Evolutionary conservation across 768 basidiomycete species (phyloP), one percentile per base, ranked within the genome.

Genomic region (Phlebiopsis flavidoalba): DNA sequence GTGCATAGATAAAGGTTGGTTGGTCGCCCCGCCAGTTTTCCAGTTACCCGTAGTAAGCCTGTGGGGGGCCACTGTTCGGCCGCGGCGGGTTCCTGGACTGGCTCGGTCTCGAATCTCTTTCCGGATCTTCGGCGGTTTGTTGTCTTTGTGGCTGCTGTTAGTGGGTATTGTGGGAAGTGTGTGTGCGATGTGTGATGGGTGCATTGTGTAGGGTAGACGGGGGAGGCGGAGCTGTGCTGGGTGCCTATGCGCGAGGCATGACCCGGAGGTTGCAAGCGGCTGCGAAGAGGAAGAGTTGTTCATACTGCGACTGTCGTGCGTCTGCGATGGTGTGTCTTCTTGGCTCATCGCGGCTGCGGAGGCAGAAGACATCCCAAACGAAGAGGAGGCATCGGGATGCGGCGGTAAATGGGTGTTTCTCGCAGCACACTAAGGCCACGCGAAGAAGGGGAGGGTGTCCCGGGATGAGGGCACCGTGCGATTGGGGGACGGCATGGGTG

Each of bases 11-110:
- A n/a, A n/a, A n/a, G 24, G 63, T 24, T 53, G 88, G 77, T 64
- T 89, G 83, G 68, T 91, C 89, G 0, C 89, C 89, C 1, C 88
- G 83, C n/a, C 79, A 68, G 64, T 91, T n/a, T n/a, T 91, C 89
- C 89, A 91, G 64, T n/a, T 75, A 83, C 1, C 89, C 89, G 36
- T 72, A 72, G n/a, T n/a, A n/a, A n/a, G n/a, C n/a, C n/a, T n/a
- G n/a, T n/a, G n/a, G n/a, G n/a, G n/a, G n/a, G n/a, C n/a, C n/a
- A n/a, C n/a, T n/a, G n/a, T n/a, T n/a, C n/a, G n/a, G 67, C 1
- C 63, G 55, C 24, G 17, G 40, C 40, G n/a, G n/a, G n/a, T n/a
- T n/a, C n/a, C n/a, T n/a, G n/a, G n/a, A n/a, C n/a, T n/a, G n/a
- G n/a, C n/a, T n/a, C n/a, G n/a, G n/a, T n/a, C n/a, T n/a, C n/a